A percentile compares a stretch with the other conserved stretches of the same genome.
phyloP scores from a whole-genome alignment of 2,329 filamentous ascomycete genomes.

The Leptographium galeiforme region DNA sequence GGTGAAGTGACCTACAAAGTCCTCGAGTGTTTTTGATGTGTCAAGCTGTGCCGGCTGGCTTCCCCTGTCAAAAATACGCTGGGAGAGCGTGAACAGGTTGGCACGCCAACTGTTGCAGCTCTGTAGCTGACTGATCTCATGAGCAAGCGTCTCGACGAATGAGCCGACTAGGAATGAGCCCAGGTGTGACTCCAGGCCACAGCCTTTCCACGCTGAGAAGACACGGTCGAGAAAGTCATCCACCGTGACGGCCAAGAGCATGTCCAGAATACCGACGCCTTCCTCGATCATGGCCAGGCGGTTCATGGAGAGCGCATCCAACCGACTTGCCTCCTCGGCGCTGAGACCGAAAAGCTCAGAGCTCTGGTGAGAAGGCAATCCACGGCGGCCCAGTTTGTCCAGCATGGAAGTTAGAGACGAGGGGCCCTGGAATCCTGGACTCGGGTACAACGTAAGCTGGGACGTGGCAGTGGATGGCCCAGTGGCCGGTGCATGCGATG shows the following conservation, averaged over 20 bases:
- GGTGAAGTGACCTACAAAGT: constrained; percentile 5
- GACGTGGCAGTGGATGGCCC: neutral
- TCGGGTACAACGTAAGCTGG: constrained; percentile 3
- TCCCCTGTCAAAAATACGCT: constrained; percentile 2
- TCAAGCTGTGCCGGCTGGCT: neutral
- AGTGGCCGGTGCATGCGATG: neutral
- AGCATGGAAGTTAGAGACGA: constrained; percentile 5
- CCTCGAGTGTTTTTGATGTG: neutral
- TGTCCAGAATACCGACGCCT: constrained; percentile 2
- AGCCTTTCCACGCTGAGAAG: constrained; percentile 4
- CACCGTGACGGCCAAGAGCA: neutral
- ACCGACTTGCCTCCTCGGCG: neutral
- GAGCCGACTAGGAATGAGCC: constrained; percentile 3
- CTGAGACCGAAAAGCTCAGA: neutral
- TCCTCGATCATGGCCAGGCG: constrained; percentile 4
- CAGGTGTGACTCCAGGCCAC: constrained; percentile 3
- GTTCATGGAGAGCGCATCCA: constrained; percentile 4
- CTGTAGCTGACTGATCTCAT: neutral
- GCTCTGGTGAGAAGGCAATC: neutral
- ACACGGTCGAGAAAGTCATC: constrained; percentile 2
- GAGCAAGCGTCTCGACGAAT: constrained; percentile 1
- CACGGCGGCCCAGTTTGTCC: constrained; percentile 1
- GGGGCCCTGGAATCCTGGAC: constrained; percentile 3
- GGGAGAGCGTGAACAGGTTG: neutral
- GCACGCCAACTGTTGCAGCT: neutral